Conservation (phyloP, 352 stramenopile genomes). For the Phytopythium vexans region DNA sequence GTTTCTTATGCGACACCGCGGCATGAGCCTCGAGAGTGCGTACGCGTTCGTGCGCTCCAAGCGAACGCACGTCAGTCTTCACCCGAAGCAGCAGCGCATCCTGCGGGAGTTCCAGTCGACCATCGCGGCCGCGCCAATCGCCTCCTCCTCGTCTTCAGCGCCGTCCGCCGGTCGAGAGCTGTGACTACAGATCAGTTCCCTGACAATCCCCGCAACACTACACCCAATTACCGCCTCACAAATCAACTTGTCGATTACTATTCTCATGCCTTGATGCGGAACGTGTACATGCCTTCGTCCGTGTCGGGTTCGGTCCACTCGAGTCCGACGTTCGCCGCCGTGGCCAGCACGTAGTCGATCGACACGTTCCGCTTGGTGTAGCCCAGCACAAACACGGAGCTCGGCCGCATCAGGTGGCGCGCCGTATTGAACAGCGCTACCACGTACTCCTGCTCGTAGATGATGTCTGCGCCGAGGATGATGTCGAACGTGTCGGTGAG, state of each 20-base stretch:
- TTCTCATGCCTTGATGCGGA: slow-evolving; percentile 26
- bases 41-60: slow-evolving; percentile 50
- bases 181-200: neutral
- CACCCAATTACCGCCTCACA: neutral
- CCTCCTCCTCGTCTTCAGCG: slow-evolving; percentile 8
- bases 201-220: neutral
- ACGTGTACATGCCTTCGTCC: slow-evolving; percentile 61
- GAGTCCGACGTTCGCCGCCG: slow-evolving; percentile 52
- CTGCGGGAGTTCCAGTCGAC: slow-evolving; percentile 33
- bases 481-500: slow-evolving; percentile 49
- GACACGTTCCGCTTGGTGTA: slow-evolving; percentile 70
- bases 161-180: slow-evolving; percentile 1
- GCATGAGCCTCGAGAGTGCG: slow-evolving; percentile 51
- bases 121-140: neutral
- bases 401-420: slow-evolving; percentile 33
- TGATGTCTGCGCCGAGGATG: slow-evolving; percentile 56
- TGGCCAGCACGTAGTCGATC: slow-evolving; percentile 61
- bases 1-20: slow-evolving; percentile 62
- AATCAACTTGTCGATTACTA: neutral
- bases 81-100: slow-evolving; percentile 54
- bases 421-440: slow-evolving; percentile 51
- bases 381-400: slow-evolving; percentile 47
- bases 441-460: slow-evolving; percentile 61
- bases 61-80: slow-evolving; percentile 60
- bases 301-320: slow-evolving; percentile 45